Percentiles rank a stretch among this genome's conserved stretches.
Conservation (phyloP, 345 rosid genomes). For the Garcia nutans region DNA sequence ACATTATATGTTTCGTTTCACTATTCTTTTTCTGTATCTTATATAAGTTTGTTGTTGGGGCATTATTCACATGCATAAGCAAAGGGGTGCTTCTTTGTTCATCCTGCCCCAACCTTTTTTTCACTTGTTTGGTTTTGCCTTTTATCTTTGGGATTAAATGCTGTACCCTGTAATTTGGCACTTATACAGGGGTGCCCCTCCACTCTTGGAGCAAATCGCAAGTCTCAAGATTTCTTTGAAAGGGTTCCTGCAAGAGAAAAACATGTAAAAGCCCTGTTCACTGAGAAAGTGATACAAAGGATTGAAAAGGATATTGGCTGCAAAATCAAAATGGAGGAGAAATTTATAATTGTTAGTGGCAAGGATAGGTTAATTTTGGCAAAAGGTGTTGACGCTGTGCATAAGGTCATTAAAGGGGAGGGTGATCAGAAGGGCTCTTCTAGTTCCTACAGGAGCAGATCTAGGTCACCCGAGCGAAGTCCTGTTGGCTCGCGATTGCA, state of each 20-base stretch:
- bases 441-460: constrained; percentile 66
- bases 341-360: constrained; percentile 92
- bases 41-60: constrained; percentile 1
- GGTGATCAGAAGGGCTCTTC: constrained; percentile 65
- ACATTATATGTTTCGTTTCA: neutral
- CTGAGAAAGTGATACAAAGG: constrained; percentile 72
- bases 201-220: constrained; percentile 91
- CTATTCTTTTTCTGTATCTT: neutral
- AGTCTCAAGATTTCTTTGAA: constrained; percentile 90
- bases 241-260: constrained; percentile 90
- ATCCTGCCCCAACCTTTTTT: no score
- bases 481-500: constrained; percentile 64
- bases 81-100: neutral
- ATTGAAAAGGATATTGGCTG: constrained; percentile 85
- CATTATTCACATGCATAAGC: neutral
- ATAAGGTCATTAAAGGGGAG: constrained; percentile 70
- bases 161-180: constrained; percentile 13
- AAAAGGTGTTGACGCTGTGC: constrained; percentile 98
- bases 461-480: constrained; percentile 76
- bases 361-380: constrained; percentile 82
- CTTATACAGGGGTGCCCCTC: constrained; percentile 86
- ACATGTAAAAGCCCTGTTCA: constrained; percentile 67
- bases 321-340: constrained; percentile 88
- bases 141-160: constrained; percentile 14
- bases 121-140: neutral